These are phyloP conservation scores for Avena eriantha DNA, from an alignment of 176 grass and related monocot genomes.

Conservation along the genomic window DNA sequence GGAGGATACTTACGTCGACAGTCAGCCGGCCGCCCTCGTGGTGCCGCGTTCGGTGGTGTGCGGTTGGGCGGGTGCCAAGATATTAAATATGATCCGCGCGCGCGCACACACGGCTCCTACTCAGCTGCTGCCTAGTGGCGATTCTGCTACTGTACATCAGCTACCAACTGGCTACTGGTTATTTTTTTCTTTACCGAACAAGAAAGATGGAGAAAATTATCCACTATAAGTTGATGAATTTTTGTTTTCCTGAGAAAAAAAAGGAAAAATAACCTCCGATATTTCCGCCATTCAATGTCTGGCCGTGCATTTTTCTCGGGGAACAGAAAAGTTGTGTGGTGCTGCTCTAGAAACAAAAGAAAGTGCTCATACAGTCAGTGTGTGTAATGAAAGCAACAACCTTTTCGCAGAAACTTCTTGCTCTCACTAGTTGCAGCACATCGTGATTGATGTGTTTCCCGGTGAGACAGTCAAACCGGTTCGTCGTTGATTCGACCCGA, in stretches of 20 bases:
- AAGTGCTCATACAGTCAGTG: neutral
- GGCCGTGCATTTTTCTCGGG: neutral
- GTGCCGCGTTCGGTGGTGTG: neutral
- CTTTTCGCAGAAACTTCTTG: neutral
- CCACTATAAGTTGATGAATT: no score
- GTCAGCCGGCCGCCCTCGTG: constrained; percentile 18
- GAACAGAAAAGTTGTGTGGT: neutral
- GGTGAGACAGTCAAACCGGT: neutral
- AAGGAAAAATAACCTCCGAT: neutral
- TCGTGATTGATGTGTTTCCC: neutral
- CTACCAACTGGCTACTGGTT: neutral
- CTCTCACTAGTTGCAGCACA: no score
- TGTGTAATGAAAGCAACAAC: neutral
- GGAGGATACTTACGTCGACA: neutral
- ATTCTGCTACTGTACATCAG: neutral
- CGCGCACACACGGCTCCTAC: neutral
- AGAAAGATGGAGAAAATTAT: neutral
- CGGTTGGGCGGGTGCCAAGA: neutral
- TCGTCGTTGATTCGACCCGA: neutral
- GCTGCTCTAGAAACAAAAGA: no score
- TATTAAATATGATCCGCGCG: neutral
- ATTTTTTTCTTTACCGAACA: neutral
- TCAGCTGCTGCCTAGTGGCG: neutral
- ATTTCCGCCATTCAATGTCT: neutral
- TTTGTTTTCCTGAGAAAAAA: neutral